Conservation (phyloP, 1,139 yeast species). For the Oligophagozyma castellii region DNA sequence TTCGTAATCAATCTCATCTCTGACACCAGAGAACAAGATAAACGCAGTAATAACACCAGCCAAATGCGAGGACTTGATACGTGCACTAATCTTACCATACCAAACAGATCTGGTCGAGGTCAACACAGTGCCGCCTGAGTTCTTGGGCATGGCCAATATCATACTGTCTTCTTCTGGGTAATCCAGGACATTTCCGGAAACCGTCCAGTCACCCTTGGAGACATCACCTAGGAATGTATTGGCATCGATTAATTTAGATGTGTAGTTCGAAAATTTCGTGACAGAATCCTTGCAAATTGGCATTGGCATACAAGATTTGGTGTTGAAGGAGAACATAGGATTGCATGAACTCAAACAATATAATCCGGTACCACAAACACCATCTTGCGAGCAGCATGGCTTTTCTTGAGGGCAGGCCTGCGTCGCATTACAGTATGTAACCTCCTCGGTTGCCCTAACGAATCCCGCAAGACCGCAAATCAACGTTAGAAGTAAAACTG, state of each 20-base stretch:
- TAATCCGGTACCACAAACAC: conserved; percentile 68
- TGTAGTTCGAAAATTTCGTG: conserved; percentile 29
- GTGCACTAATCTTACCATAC: conserved; percentile 72
- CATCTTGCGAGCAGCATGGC: conserved; percentile 76
- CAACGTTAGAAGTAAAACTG: no score
- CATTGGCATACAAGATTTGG: conserved; percentile 53
- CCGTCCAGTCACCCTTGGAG: conserved; percentile 55
- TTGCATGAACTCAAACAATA: conserved; percentile 70
- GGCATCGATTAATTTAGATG: conserved; percentile 18
- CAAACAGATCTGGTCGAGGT: conserved; percentile 71
- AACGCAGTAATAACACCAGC: conserved; percentile 80
- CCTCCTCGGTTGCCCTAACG: no score
- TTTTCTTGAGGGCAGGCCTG: conserved; percentile 47
- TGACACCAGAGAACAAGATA: conserved; percentile 69
- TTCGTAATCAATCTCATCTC: conserved; percentile 86
- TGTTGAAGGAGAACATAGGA: conserved; percentile 35
- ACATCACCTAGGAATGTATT: conserved; percentile 57
- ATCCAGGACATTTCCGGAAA: conserved; percentile 50
- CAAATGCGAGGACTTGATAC: conserved; percentile 58
- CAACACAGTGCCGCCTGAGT: conserved; percentile 67
- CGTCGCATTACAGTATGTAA: conserved; percentile 20
- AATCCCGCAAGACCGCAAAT: no score
- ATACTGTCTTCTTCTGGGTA: conserved; percentile 37
- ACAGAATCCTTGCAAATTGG: conserved; percentile 29
- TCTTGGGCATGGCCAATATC: conserved; percentile 65